These are phyloP conservation scores for Bruguiera sexangula DNA, from an alignment of 345 rosid species.

Conservation along the genomic window DNA sequence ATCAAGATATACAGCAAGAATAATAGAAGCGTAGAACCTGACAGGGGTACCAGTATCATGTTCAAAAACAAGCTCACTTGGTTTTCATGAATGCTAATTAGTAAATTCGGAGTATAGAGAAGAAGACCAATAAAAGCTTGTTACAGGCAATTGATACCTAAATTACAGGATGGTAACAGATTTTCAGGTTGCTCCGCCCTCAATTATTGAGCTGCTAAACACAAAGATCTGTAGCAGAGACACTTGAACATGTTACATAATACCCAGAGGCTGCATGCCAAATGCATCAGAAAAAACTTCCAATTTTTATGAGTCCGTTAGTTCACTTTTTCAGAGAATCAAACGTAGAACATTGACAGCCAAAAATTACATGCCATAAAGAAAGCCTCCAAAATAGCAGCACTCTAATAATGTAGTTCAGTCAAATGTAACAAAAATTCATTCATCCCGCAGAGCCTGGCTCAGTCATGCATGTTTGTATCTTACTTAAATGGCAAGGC, in stretches of 20 bases:
- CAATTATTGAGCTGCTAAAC: too few species aligned
- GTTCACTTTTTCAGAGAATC: not conserved
- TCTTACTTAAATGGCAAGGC: not conserved
- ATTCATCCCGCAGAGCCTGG: not conserved
- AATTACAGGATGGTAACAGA: constrained; percentile 16
- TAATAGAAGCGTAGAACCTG: not conserved
- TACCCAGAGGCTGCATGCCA: not conserved
- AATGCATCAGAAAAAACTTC: not conserved
- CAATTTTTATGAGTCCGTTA: not conserved
- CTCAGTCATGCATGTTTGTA: not conserved
- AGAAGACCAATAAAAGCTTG: not conserved
- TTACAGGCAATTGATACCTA: constrained; percentile 40
- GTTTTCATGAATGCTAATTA: not conserved
- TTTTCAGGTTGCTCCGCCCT: too few species aligned
- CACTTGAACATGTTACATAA: too few species aligned
- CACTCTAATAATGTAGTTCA: not conserved
- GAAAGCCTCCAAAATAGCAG: not conserved
- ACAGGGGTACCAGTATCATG: not conserved
- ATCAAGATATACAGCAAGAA: constrained; percentile 11
- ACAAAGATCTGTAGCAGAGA: too few species aligned
- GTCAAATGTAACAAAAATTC: not conserved
- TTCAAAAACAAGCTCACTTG: not conserved
- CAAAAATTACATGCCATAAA: not conserved
- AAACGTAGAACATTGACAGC: not conserved
- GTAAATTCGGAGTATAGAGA: not conserved